phyloP scores from a whole-genome alignment of 768 basidiomycete genomes.

The Psilocybe sp. region DNA sequence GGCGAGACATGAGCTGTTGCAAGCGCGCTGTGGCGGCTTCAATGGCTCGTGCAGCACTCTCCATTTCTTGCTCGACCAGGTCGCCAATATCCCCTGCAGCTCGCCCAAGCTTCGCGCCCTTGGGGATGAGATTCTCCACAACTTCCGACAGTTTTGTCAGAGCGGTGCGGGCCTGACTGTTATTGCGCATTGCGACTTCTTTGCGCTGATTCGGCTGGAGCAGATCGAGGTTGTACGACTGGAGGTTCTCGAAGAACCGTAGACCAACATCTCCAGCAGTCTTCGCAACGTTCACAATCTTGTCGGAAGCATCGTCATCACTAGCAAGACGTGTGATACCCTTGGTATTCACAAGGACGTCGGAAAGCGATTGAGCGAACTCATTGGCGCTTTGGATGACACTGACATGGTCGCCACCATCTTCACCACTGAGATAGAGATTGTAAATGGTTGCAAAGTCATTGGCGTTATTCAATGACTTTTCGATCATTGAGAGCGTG shows the following conservation, averaged over 20 bases:
- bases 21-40: constrained; percentile 88
- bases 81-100: constrained; percentile 94
- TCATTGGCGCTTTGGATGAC: constrained; percentile 98
- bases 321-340: constrained; percentile 91
- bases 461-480: constrained; percentile 89
- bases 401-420: constrained; percentile 92
- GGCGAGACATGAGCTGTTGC: constrained; percentile 88
- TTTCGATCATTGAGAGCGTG: constrained; percentile 97
- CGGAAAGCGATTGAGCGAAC: constrained; percentile 88
- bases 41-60: constrained; percentile 88
- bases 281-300: constrained; percentile 82
- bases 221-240: constrained; percentile 91
- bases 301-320: constrained; percentile 91
- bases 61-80: constrained; percentile 96
- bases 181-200: constrained; percentile 87
- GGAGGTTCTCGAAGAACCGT: constrained; percentile 91
- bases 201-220: constrained; percentile 72
- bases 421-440: constrained; percentile 81
- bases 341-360: constrained; percentile 91
- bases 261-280: constrained; percentile 83
- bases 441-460: constrained; percentile 96
- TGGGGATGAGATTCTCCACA: constrained; percentile 84
- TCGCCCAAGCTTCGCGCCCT: constrained; percentile 69
- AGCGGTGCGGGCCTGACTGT: constrained; percentile 78
- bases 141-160: constrained; percentile 84